A percentile compares a stretch with the other conserved stretches of the same genome.
Conservation (phyloP, 345 rosid genomes). For the Gossypium herbaceum region DNA sequence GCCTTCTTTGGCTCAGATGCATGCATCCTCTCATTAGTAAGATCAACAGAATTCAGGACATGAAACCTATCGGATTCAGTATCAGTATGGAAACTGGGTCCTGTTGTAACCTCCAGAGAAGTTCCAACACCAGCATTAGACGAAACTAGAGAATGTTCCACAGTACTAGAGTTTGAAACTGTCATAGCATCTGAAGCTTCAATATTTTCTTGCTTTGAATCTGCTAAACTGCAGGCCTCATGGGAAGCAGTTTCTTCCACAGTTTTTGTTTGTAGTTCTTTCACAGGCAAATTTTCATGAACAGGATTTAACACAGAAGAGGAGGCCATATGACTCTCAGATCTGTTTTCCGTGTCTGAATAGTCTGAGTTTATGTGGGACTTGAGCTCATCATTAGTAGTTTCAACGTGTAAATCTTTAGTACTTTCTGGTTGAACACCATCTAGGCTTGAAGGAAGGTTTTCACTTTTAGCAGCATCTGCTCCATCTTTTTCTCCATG, state of each 20-base stretch:
- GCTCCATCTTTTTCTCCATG: slow-evolving; percentile 33
- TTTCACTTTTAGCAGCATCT: slow-evolving; percentile 32
- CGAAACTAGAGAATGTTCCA: slow-evolving; percentile 37
- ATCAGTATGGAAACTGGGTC: slow-evolving; percentile 29
- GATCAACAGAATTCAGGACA: slow-evolving; percentile 16
- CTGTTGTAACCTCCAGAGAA: slow-evolving; percentile 27
- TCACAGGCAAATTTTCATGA: slow-evolving; percentile 35
- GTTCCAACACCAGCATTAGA: slow-evolving; percentile 33
- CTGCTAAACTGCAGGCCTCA: slow-evolving; percentile 28
- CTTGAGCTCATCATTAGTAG: slow-evolving; percentile 23
- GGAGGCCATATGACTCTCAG: slow-evolving; percentile 26
- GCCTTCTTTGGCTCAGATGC: slow-evolving; percentile 28
- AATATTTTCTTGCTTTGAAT: slow-evolving; percentile 31
- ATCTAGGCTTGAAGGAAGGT: slow-evolving; percentile 34
- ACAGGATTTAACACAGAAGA: slow-evolving; percentile 36
- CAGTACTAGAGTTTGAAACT: slow-evolving; percentile 38
- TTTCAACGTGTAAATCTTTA: slow-evolving; percentile 37
- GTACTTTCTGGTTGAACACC: slow-evolving; percentile 29
- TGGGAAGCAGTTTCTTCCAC: slow-evolving; percentile 28
- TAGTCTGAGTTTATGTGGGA: slow-evolving; percentile 22
- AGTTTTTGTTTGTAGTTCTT: slow-evolving; percentile 22
- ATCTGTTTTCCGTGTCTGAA: slow-evolving; percentile 32
- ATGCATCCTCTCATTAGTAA: slow-evolving; percentile 29
- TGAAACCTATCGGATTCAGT: slow-evolving; percentile 34
- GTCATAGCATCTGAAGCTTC: slow-evolving; percentile 37